Evolutionary conservation across 371 early-diverging fungal species (phyloP).

Genomic region (Syncephalastrum monosporum): DNA sequence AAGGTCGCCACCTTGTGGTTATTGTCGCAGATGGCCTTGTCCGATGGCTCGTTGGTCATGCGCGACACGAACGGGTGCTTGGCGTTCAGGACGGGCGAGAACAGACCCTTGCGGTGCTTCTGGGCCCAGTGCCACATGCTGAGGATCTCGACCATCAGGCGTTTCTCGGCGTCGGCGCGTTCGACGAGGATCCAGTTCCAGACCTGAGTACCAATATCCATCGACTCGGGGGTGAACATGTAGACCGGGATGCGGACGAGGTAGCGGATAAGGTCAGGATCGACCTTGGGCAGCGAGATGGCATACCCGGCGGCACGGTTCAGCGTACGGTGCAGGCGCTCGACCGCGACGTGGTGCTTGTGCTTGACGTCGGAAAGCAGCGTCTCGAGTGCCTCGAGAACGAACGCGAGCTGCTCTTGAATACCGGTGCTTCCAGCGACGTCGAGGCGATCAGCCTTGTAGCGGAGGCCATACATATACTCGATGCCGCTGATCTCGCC

Average conservation of each 20-base stretch:
- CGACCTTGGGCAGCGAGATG: constrained; percentile 27
- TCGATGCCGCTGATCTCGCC: constrained; percentile 65
- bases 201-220: constrained; percentile 77
- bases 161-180: constrained; percentile 68
- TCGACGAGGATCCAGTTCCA: constrained; percentile 90
- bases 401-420: constrained; percentile 39
- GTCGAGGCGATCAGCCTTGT: constrained; percentile 14
- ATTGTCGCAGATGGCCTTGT: constrained; percentile 68
- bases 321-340: constrained; percentile 48
- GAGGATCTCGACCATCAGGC: constrained; percentile 80
- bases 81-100: constrained; percentile 57
- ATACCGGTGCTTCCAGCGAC: constrained; percentile 14
- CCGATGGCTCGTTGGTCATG: constrained; percentile 92
- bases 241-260: constrained; percentile 86
- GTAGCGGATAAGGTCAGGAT: constrained; percentile 75
- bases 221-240: constrained; percentile 73
- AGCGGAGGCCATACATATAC: constrained; percentile 21
- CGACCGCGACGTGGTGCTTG: constrained; percentile 41
- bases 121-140: constrained; percentile 86
- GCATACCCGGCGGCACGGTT: constrained; percentile 48
- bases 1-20: constrained; percentile 60
- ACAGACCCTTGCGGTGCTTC: constrained; percentile 75
- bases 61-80: constrained; percentile 82
- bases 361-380: constrained; percentile 45
- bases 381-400: constrained; percentile 32